Conservation (phyloP, 176 grass and related monocot genomes). For the Alopecurus myosuroides region DNA sequence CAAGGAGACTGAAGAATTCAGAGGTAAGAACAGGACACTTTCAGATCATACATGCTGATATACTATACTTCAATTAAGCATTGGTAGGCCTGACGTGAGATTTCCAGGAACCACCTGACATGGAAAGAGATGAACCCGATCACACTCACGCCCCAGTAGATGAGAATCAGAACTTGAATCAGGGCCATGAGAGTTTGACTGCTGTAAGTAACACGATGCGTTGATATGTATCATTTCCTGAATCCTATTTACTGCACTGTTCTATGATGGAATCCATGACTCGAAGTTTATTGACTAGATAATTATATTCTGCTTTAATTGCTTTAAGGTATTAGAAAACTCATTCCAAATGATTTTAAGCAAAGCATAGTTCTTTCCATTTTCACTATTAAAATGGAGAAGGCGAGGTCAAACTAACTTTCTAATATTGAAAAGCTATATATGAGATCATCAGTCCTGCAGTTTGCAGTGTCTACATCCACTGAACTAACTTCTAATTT, state of each 20-base stretch:
- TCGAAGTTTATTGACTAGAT: no score
- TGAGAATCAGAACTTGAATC: background rate
- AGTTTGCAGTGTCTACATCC: no score
- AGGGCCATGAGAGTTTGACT: background rate
- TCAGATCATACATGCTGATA: background rate
- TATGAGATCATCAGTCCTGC: no score
- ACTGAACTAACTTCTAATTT: no score
- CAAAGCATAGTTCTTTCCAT: no score
- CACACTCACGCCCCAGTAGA: background rate
- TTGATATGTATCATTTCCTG: background rate
- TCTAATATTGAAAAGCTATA: no score
- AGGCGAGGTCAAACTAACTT: no score
- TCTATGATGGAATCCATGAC: background rate
- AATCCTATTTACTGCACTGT: background rate
- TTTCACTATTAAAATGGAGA: no score
- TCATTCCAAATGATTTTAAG: no score
- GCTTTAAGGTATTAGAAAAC: no score
- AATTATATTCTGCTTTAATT: no score
- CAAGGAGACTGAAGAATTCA: constrained; percentile 11
- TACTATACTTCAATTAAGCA: background rate
- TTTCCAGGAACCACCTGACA: constrained; percentile 26
- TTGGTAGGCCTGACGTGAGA: background rate
- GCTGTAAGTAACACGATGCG: background rate
- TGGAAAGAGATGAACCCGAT: constrained; percentile 7
- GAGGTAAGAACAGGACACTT: constrained; percentile 27